Base-by-base conservation (phyloP, 2,329 filamentous ascomycete species). In the Trichoderma breve region DNA sequence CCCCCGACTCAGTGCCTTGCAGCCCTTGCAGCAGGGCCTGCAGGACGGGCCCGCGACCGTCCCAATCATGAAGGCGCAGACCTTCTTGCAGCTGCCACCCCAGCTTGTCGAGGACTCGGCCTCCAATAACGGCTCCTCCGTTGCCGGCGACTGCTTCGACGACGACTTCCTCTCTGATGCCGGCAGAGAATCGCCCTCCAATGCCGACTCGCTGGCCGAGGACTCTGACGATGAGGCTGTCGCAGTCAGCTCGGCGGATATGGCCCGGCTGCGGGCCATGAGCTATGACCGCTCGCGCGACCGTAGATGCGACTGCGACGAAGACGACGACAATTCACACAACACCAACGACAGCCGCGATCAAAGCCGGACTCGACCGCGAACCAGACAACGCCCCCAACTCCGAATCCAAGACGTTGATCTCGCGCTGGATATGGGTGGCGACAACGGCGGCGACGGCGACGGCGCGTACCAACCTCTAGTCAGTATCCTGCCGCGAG, bases 401-500 rank as follows among this genome's bases (percentile, higher is more conserved):
- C 60, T 39, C n/a, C 69, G 34, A n/a, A n/a, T 18, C 61, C 62
- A 47, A 14, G 36, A 28, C 39, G 24, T 39, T 36, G 55, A 43
- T 21, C 11, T n/a, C 39, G 39, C 39, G 7, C 39, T 62, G 9
- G 66, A 70, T 26, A 70, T 70, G 66, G 34, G n/a, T 39, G 34
- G 30, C 53, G 21, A 24, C 70, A 34, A 21, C 70, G 58, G 32
- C 70, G 30, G n/a, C 53, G 21, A 9, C 64, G 32, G 12, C 70
- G 34, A 9, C 39, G 51, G 32, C 62, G 65, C 51, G 47, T 58
- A 36, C n/a, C 69, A 70, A 51, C 55, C 64, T 24, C 57, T 57
- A 11, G 26, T 82, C 70, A 82, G 78, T 73, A 76, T 76, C 24
- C 78, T 83, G 6, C 81, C 81, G 30, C 74, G 73, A 58, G 80